Evolutionary conservation across 176 grass and related monocot genomes (phyloP).

Genomic region (bread wheat (Triticum aestivum)): DNA sequence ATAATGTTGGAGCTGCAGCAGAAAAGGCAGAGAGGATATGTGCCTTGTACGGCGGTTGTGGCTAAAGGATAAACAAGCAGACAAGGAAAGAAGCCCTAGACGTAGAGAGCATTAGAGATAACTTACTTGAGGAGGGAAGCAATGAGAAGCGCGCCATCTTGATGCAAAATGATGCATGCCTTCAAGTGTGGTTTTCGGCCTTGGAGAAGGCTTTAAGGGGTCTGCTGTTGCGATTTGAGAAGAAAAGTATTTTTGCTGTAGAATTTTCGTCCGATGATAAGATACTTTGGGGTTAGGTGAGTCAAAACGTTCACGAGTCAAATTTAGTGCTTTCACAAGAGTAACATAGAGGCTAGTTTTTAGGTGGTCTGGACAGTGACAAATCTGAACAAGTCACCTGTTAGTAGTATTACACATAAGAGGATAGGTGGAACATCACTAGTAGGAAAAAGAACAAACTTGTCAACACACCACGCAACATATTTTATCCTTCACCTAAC

Average conservation of each 20-base stretch:
- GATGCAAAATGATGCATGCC: constrained; percentile 41
- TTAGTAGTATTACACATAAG: constrained; percentile 12
- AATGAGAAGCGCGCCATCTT: not conserved
- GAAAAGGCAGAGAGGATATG: constrained; percentile 21
- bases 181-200: constrained; percentile 29
- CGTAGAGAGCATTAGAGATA: constrained; percentile 19
- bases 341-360: not conserved
- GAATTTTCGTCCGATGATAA: not conserved
- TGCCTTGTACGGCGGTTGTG: constrained; percentile 16
- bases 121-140: constrained; percentile 27
- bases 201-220: constrained; percentile 20
- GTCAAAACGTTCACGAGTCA: not conserved
- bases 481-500: constrained; percentile 6
- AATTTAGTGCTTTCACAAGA: not conserved
- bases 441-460: not conserved
- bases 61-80: constrained; percentile 35
- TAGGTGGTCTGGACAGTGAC: constrained; percentile 9
- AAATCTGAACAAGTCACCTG: not conserved
- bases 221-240: not conserved
- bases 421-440: constrained; percentile 47
- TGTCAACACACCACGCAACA: not conserved
- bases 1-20: constrained; percentile 12
- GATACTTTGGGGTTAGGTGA: not conserved
- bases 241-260: constrained; percentile 3
- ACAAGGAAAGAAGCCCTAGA: constrained; percentile 39